Evolutionary conservation across 78 protist species (phyloP), one percentile per base, ranked within the genome.

Genomic region (Dictyostelium citrinum): DNA sequence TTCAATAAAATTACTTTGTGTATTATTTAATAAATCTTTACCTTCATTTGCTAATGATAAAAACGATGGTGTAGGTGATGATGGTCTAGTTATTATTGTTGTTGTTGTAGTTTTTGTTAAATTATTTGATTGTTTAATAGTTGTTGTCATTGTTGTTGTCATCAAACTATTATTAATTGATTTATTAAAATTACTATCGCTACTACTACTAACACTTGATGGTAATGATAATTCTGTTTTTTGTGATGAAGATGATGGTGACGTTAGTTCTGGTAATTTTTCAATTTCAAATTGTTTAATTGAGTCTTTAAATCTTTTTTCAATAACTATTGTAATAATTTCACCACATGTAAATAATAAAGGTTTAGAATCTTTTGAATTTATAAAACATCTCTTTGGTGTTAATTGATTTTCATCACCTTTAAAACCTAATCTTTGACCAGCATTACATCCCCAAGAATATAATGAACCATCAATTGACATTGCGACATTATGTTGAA

Each of bases 391-490:
- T 37, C 24, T 68, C 22, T 58, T 29, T 41, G 83, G 83, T 27
- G 61, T 31, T 9, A n/a, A 81, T 46, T 80, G 85, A 90, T 90
- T 49, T 31, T 90, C 58, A 8, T 74, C 49, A 27, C 17, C 58
- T 12, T 22, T 7, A n/a, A 41, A 20, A 27, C 84, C 84, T 8
- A 80, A 37, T 58, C 95, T 51, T 24, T 78, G 71, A 12, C 90
- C 95, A n/a, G 77, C 31, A 39, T 80, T 33, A 37, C 95, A 82
- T 6, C 95, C 95, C 88, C 88, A 90, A 2, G 37, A 5, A 58
- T 90, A 90, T 14, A 90, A 24, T 17, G 27, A 8, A 0, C 41
- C 41, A 6, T 41, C 37, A 3, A 2, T 14, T 2, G 88, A 27
- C 12, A 80, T 4, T 37, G 90, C 86, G 5, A 74, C 81, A 75